Conservation (phyloP, 2,329 filamentous ascomycete genomes). For the Clarireedia homoeocarpa region DNA sequence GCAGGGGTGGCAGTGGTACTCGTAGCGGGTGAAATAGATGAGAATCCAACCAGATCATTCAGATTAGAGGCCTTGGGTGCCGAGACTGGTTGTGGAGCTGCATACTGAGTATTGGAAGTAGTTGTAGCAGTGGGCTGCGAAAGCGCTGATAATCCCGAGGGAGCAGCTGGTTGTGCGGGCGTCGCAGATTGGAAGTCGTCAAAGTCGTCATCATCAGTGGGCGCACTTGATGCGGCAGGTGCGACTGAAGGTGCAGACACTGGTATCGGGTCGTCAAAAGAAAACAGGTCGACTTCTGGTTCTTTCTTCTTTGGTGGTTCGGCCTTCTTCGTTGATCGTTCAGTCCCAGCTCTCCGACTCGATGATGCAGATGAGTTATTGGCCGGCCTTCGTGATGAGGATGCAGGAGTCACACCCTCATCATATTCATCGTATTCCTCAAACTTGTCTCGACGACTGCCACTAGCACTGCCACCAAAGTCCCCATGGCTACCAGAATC, state of each 20-base stretch:
- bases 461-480: constrained; percentile 17
- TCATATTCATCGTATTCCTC: constrained; percentile 98
- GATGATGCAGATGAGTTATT: constrained; percentile 20
- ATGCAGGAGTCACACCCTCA: constrained; percentile 54
- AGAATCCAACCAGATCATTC: constrained; percentile 70
- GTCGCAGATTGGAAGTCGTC: constrained; percentile 94
- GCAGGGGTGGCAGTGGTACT: constrained; percentile 48
- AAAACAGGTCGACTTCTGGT: constrained; percentile 87
- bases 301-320: constrained; percentile 73
- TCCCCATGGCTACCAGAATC: constrained; percentile 36
- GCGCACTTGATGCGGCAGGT: constrained; percentile 35
- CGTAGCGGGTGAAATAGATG: constrained; percentile 69
- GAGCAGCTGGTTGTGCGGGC: constrained; percentile 40
- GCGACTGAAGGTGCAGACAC: constrained; percentile 36
- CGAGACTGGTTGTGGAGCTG: constrained; percentile 78
- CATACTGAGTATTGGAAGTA: constrained; percentile 60
- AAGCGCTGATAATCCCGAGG: constrained; percentile 32
- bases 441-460: constrained; percentile 63
- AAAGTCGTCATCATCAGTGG: constrained; percentile 70
- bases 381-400: constrained; percentile 30
- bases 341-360: constrained; percentile 34
- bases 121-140: constrained; percentile 42
- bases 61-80: constrained; percentile 73
- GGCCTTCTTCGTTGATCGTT: constrained; percentile 49
- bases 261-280: constrained; percentile 70